Conservation (phyloP, 1,284 basidiomycete species). For the Neonothopanus nambi region DNA sequence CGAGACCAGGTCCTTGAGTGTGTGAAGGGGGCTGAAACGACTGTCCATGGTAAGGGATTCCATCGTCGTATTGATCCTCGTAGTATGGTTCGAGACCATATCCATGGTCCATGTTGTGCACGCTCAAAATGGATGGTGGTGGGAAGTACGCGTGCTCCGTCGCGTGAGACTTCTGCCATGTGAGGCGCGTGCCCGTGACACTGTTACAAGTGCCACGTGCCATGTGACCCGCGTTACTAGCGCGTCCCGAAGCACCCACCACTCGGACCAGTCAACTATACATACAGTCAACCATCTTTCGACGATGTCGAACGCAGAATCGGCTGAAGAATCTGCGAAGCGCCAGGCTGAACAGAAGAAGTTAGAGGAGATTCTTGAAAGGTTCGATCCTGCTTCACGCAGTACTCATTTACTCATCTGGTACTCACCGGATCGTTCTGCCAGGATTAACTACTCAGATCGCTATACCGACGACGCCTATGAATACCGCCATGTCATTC, state of each 20-base stretch:
- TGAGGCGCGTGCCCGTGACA: background rate
- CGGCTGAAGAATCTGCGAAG: constrained; percentile 6
- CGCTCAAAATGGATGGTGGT: background rate
- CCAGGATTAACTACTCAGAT: constrained; percentile 21
- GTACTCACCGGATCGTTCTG: background rate
- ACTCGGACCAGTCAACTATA: too few species aligned
- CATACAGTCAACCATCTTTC: background rate
- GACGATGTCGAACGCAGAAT: constrained; percentile 1
- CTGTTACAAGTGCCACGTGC: background rate
- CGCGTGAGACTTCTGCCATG: background rate
- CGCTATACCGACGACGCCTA: constrained; percentile 76
- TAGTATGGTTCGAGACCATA: constrained; percentile 2
- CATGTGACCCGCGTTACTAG: background rate
- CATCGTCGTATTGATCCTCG: constrained; percentile 4
- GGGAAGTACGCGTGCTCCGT: background rate
- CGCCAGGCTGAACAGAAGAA: constrained; percentile 17
- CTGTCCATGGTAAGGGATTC: background rate
- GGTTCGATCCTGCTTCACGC: constrained; percentile 4
- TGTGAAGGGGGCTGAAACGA: background rate
- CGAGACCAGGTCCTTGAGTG: background rate
- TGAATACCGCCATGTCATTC: constrained; percentile 91
- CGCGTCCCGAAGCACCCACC: background rate
- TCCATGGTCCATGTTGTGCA: background rate
- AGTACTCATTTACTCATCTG: background rate
- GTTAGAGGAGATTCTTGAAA: constrained; percentile 21